Percentiles rank a stretch among this genome's conserved stretches.
These are phyloP conservation scores for Amesomyces nigricolor DNA, from an alignment of 2,329 filamentous ascomycete species.

Conservation along the genomic window DNA sequence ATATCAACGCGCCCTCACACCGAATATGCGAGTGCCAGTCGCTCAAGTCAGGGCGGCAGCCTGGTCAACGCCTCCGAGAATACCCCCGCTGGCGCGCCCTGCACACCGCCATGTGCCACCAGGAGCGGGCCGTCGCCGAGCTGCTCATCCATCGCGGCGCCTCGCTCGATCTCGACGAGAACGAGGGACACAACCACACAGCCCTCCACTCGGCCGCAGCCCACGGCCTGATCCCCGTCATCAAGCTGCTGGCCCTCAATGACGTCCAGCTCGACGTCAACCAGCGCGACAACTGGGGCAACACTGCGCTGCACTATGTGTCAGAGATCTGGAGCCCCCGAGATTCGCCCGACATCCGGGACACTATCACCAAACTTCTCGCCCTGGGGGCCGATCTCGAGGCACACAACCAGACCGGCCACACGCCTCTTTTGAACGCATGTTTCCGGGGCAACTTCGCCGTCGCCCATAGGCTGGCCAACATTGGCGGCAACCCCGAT, in stretches of 20 bases:
- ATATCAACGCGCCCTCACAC: constrained; percentile 39
- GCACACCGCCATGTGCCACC: constrained; percentile 24
- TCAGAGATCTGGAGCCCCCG: constrained; percentile 20
- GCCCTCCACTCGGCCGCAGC: constrained; percentile 26
- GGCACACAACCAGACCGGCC: constrained; percentile 21
- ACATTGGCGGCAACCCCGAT: constrained; percentile 23
- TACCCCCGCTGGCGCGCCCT: constrained; percentile 24
- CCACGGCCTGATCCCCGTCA: constrained; percentile 22
- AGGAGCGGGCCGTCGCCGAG: constrained; percentile 22
- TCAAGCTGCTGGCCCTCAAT: constrained; percentile 24
- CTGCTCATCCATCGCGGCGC: constrained; percentile 25
- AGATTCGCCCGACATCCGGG: constrained; percentile 21
- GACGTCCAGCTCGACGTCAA: constrained; percentile 23
- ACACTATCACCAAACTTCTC: constrained; percentile 24
- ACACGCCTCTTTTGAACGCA: constrained; percentile 25
- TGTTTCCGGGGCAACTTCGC: constrained; percentile 25
- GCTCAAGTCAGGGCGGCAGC: constrained; percentile 16
- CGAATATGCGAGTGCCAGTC: constrained; percentile 23
- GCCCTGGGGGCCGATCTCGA: constrained; percentile 26
- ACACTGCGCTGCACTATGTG: constrained; percentile 26
- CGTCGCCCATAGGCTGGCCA: constrained; percentile 22
- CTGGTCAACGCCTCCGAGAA: constrained; percentile 12
- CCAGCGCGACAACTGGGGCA: constrained; percentile 22
- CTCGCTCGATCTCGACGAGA: constrained; percentile 17
- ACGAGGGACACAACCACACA: constrained; percentile 16